Conservation (phyloP, 768 basidiomycete genomes). For the Mycena maculata region DNA sequence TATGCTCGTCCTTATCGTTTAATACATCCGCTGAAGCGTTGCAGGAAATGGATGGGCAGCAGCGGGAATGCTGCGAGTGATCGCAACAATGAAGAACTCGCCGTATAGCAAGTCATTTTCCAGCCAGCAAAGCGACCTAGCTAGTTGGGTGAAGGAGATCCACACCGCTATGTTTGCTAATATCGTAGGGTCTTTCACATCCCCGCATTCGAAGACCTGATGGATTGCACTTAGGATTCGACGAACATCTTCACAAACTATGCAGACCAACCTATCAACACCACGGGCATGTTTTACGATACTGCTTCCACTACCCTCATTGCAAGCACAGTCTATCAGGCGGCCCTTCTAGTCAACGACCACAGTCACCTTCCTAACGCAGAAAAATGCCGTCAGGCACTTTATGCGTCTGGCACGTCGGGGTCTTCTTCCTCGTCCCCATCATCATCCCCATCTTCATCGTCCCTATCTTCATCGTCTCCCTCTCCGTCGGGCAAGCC, state of each 20-base stretch:
- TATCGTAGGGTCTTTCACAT: constrained; percentile 55
- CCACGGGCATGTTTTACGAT: constrained; percentile 71
- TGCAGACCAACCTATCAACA: constrained; percentile 57
- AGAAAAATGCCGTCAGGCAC: constrained; percentile 62
- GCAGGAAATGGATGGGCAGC: constrained; percentile 92
- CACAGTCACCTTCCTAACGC: constrained; percentile 66
- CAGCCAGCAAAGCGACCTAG: constrained; percentile 67
- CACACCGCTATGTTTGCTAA: constrained; percentile 75
- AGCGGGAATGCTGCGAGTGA: constrained; percentile 86
- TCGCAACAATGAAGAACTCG: constrained; percentile 77
- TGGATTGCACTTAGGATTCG: constrained; percentile 48
- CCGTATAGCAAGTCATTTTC: constrained; percentile 61
- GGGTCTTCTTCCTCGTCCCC: constrained; percentile 8
- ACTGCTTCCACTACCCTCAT: constrained; percentile 79
- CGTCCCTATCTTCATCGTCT: background rate
- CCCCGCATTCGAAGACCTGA: constrained; percentile 28
- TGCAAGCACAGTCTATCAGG: constrained; percentile 80
- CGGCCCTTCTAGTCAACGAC: constrained; percentile 65
- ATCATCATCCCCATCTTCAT: background rate
- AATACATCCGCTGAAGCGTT: constrained; percentile 2
- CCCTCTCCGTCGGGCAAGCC: background rate
- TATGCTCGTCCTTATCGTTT: background rate
- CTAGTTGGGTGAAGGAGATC: constrained; percentile 77
- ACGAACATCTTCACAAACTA: constrained; percentile 78
- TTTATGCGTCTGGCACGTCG: constrained; percentile 37